Evolutionary conservation across 805 yeast genomes (phyloP).

Genomic region (Dipodascus albidus): DNA sequence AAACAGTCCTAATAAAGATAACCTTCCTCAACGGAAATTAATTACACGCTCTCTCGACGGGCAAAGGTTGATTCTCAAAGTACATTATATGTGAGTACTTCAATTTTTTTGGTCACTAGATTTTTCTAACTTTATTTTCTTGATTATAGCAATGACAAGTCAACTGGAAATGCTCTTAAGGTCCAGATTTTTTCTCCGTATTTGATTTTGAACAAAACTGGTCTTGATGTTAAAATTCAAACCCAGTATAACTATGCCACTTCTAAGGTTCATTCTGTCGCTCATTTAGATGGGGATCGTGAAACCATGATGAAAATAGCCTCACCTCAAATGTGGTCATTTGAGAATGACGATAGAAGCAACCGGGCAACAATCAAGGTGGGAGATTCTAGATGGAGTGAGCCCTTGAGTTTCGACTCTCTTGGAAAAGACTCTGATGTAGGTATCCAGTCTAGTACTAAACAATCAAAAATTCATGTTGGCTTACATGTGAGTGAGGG

Average conservation of each 20-base stretch:
- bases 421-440: constrained; percentile 70
- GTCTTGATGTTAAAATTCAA: constrained; percentile 45
- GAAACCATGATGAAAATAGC: constrained; percentile 23
- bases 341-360: constrained; percentile 46
- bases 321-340: constrained; percentile 77
- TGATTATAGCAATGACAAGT: constrained; percentile 18
- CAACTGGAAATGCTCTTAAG: constrained; percentile 47
- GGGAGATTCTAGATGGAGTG: constrained; percentile 61
- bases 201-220: constrained; percentile 70
- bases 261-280: constrained; percentile 24
- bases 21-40: constrained; percentile 24
- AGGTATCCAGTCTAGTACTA: constrained; percentile 25
- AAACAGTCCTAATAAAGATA: constrained; percentile 34
- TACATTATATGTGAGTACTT: constrained; percentile 40
- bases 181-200: constrained; percentile 77
- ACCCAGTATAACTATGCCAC: constrained; percentile 42
- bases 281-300: constrained; percentile 11
- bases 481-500: constrained; percentile 42
- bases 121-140: constrained; percentile 5
- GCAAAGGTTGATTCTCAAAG: constrained; percentile 48
- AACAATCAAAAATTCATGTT: constrained; percentile 47
- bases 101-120: neutral
- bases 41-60: constrained; percentile 45
- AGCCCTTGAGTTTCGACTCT: constrained; percentile 75
- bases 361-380: constrained; percentile 58